Base-by-base conservation (phyloP, 768 basidiomycete genomes). In the Psilocybe tampanensis region DNA sequence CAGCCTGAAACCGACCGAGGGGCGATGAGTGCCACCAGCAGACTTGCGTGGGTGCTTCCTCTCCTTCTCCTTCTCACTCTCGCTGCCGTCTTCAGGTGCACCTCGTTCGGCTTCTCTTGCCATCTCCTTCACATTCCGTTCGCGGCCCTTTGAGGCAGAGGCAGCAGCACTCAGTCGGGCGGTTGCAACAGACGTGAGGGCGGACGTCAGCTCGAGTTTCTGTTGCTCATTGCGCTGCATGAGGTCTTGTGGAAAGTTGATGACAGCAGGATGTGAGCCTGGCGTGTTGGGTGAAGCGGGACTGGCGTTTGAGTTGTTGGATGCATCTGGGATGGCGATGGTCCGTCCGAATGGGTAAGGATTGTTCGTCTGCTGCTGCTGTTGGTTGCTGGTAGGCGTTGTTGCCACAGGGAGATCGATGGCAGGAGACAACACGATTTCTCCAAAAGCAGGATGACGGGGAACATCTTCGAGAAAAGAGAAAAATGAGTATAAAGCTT, bases 201-300 rank as follows among this genome's bases (percentile, higher is more conserved):
- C 22, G 18, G 56, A 47, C 15, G 42, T 17, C 17, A 59, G 26
- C 1, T 56, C 52, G 11, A 23, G 23, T 47, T 49, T 42, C n/a
- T 44, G 24, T 21, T 42, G 45, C 2, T 54, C 47, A 24, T 34
- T 56, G 17, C 54, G 54, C 17, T 44, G 44, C n/a, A 44, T 39
- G 17, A 41, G 53, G 45, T 61, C 45, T 22, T 52, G 56, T 2
- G 53, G 53, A 44, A 58, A 58, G 18, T 15, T 36, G 34, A 8
- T 19, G 15, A 49, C 23, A 11, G 32, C 36, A 36, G 54, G n/a
- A 13, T n/a, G 44, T 29, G 51, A 26, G 11, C 41, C 23, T 15
- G 56, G 47, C 5, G 5, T 29, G 9, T 9, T 13, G 56, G 23
- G 22, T 23, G 34, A 26, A 18, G 55, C 45, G 26, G 36, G 24